phyloP scores from a whole-genome alignment of 1,284 basidiomycete genomes.

The Puccinia coronata region DNA sequence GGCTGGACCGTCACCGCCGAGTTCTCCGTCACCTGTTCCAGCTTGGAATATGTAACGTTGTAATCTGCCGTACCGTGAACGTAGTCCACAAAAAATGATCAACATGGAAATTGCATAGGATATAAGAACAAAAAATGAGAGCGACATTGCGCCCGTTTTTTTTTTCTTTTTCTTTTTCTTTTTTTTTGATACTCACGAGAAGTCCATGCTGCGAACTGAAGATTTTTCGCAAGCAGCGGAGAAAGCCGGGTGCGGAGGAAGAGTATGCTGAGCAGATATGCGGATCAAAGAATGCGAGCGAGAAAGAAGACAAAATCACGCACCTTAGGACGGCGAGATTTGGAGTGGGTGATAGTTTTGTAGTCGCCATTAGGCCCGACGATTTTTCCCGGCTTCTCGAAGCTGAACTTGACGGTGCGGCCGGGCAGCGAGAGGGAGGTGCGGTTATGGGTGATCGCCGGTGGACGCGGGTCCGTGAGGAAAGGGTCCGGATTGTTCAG shows the following conservation, averaged over 20 bases:
- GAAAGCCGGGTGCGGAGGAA: neutral
- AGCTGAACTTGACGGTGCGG: constrained; percentile 63
- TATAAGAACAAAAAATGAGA: too few species aligned
- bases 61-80: constrained; percentile 25
- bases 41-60: constrained; percentile 52
- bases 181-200: constrained; percentile 31
- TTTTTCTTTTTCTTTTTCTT: too few species aligned
- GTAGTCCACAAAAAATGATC: constrained; percentile 53
- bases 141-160: too few species aligned
- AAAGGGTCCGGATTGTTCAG: constrained; percentile 57
- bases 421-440: constrained; percentile 64
- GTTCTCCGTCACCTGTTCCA: constrained; percentile 60
- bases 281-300: constrained; percentile 55
- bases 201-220: constrained; percentile 45
- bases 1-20: constrained; percentile 35
- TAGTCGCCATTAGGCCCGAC: constrained; percentile 65
- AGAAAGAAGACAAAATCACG: constrained; percentile 49
- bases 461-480: constrained; percentile 53
- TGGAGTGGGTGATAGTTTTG: constrained; percentile 62
- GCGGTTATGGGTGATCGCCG: constrained; percentile 64
- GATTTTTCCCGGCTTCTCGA: constrained; percentile 66
- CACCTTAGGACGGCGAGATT: constrained; percentile 62
- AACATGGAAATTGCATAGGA: constrained; percentile 62
- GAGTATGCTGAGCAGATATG: too few species aligned
- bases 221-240: neutral